Evolutionary conservation across 805 yeast genomes (phyloP), one percentile per base, ranked within the genome.

Genomic region (Sungouiozyma intestinalis): DNA sequence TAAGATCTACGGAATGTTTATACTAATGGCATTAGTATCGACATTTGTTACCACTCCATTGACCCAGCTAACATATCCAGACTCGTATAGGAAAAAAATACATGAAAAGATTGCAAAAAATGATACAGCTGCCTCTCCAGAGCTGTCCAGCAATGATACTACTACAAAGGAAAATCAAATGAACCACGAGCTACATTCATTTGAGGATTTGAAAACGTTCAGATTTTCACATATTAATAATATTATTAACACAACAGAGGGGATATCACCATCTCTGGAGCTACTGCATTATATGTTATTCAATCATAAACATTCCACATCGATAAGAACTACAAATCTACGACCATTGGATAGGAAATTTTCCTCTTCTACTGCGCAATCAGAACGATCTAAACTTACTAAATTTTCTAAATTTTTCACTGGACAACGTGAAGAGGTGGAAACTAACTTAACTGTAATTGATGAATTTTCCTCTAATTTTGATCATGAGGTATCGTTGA

Each of bases 41-140:
- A 84, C 94, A 0, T 81, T 84, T 51, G 60, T 76, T n/a, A 84
- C 94, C 1, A 81, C 92, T 2, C 94, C 94, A 2, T 62, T 84
- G 54, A 75, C 92, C 0, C 56, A 75, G 33, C 58, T 67, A 57
- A 61, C 69, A 2, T 84, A 83, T 53, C 88, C 94, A 1, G 69
- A 70, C 8, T 58, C 68, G 7, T 79, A 78, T 56, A 69, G 86
- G 51, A 74, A 72, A 41, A 67, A 71, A 46, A 67, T 74, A 35
- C 68, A 65, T 33, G 45, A 47, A 40, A 53, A 51, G 36, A 19
- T 57, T 27, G 49, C 48, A 11, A 57, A 56, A 2, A 34, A 40
- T n/a, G 51, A 45, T 36, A 24, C 24, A 19, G 39, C 36, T 24
- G 11, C 11, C 11, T 24, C 29, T 24, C 29, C 29, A 7, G 40